Evolutionary conservation across 2,329 filamentous ascomycete species (phyloP).

Genomic region (Paracamarosporium sp.): DNA sequence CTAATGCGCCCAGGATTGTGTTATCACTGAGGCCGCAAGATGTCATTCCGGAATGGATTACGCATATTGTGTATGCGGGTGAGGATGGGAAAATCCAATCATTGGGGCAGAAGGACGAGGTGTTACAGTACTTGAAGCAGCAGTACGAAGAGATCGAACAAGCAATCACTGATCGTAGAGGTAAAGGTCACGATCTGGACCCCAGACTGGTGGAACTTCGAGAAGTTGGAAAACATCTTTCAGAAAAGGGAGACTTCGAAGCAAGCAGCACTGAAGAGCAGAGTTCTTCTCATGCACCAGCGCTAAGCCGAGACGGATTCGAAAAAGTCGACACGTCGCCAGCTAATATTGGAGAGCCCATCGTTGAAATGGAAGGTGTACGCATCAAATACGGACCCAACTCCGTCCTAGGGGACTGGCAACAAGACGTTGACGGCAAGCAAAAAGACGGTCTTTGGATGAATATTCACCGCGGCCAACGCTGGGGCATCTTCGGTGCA

Average conservation of each 20-base stretch:
- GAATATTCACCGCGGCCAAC: constrained; percentile 81
- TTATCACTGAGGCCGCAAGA: constrained; percentile 86
- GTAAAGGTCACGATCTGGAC: constrained; percentile 15
- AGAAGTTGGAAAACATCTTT: constrained; percentile 37
- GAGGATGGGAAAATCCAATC: constrained; percentile 69
- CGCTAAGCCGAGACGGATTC: constrained; percentile 42
- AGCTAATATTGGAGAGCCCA: constrained; percentile 63
- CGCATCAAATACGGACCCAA: constrained; percentile 81
- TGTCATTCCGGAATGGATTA: constrained; percentile 87
- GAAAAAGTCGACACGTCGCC: constrained; percentile 24
- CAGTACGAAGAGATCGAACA: constrained; percentile 32
- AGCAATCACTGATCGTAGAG: constrained; percentile 35
- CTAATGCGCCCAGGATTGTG: constrained; percentile 73
- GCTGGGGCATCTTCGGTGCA: constrained; percentile 91
- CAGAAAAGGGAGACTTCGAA: constrained; percentile 38
- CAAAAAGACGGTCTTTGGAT: constrained; percentile 74
- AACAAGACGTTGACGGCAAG: constrained; percentile 61
- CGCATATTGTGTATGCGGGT: constrained; percentile 77
- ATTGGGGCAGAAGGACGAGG: constrained; percentile 69
- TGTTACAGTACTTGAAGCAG: constrained; percentile 58
- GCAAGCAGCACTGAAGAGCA: constrained; percentile 9
- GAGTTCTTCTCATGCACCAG: not conserved
- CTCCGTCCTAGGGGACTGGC: constrained; percentile 81
- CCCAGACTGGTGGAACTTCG: constrained; percentile 30
- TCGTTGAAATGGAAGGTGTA: constrained; percentile 89